phyloP scores from a whole-genome alignment of 306 rosid species.

The Albizia julibrissin region DNA sequence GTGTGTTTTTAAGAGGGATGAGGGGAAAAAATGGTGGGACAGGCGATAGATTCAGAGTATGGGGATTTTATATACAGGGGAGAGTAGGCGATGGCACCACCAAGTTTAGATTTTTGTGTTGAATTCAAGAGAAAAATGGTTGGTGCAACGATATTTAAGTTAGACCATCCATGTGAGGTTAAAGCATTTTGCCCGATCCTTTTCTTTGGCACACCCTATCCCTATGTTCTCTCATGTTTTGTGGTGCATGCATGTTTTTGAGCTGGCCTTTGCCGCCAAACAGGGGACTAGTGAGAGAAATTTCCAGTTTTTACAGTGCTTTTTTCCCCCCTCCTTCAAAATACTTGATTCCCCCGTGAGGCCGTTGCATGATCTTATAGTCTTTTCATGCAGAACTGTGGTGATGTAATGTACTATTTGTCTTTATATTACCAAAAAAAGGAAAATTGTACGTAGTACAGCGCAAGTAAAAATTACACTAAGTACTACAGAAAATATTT shows the following conservation, averaged over 20 bases:
- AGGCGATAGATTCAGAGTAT: background rate
- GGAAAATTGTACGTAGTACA: too few species aligned
- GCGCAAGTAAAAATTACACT: too few species aligned
- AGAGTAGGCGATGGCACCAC: background rate
- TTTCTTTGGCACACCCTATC: background rate
- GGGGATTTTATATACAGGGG: background rate
- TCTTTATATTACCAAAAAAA: too few species aligned
- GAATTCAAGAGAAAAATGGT: constrained; percentile 11
- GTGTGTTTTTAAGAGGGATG: constrained; percentile 10
- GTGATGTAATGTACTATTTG: too few species aligned
- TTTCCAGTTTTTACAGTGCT: background rate
- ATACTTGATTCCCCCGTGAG: too few species aligned
- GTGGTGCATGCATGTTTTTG: background rate
- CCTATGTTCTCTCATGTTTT: background rate
- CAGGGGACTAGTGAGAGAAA: background rate
- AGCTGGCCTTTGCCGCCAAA: background rate
- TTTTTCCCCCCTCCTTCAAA: background rate
- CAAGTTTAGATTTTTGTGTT: background rate
- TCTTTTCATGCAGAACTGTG: background rate
- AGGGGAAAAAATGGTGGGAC: background rate
- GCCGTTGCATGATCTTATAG: too few species aligned
- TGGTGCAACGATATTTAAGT: constrained; percentile 43
- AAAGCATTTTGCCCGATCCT: background rate
- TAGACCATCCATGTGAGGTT: constrained; percentile 24
- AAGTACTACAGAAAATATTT: too few species aligned